Conservation (phyloP, 805 yeast species). For the Sungouiella blattae region DNA sequence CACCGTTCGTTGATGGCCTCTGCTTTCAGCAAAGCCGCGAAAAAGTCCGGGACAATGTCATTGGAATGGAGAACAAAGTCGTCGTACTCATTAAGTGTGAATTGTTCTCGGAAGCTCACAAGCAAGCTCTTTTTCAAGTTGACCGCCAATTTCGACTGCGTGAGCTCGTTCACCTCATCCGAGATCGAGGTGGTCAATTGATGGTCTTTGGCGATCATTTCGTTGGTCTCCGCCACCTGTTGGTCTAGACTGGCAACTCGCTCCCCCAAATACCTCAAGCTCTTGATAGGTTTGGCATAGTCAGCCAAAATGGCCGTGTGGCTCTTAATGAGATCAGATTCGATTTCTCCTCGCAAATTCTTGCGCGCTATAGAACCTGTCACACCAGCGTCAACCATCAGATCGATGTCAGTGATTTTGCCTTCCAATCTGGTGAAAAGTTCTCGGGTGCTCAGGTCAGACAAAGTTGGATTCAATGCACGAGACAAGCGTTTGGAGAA, state of each 20-base stretch:
- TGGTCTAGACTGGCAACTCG: constrained; percentile 9
- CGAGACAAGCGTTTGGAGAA: constrained; percentile 47
- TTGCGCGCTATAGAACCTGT: constrained; percentile 61
- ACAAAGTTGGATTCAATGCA: constrained; percentile 43
- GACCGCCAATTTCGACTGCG: constrained; percentile 28
- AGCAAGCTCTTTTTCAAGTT: constrained; percentile 51
- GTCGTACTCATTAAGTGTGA: constrained; percentile 70
- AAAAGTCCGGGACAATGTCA: constrained; percentile 53
- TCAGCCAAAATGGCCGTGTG: constrained; percentile 39
- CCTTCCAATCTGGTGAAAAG: constrained; percentile 27
- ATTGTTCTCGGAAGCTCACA: constrained; percentile 52
- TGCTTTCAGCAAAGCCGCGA: constrained; percentile 56
- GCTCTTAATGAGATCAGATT: constrained; percentile 54
- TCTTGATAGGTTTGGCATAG: constrained; percentile 28
- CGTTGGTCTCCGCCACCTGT: constrained; percentile 31
- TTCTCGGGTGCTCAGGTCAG: constrained; percentile 32
- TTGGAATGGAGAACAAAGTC: constrained; percentile 52
- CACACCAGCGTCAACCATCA: constrained; percentile 45
- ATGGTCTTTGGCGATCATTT: constrained; percentile 32
- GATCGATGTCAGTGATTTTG: constrained; percentile 27
- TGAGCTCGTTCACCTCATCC: constrained; percentile 22
- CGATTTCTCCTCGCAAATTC: constrained; percentile 56
- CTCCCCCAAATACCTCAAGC: constrained; percentile 17
- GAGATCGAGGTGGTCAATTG: constrained; percentile 21
- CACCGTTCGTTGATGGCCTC: constrained; percentile 65